Base-by-base conservation (phyloP, 1,284 basidiomycete species). In the Leccinum huronense region DNA sequence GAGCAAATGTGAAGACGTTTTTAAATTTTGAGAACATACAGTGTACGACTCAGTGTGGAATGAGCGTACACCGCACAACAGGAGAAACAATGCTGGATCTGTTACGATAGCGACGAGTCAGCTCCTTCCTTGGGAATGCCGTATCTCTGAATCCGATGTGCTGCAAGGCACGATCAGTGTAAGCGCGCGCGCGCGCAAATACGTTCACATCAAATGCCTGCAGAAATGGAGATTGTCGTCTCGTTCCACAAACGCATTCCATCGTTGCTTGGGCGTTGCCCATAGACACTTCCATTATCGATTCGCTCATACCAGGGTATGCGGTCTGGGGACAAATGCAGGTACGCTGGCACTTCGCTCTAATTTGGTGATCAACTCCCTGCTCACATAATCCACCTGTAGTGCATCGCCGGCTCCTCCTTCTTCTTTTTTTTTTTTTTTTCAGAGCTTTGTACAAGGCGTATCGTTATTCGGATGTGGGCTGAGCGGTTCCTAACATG, bases 161-260 rank as follows among this genome's bases (percentile, higher is more conserved):
- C 23, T 77, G 87, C 83, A 27, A 66, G 91, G 91, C 34, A 86
- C 88, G n/a, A 91, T 93, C 61, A 88, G 86, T 67, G 90, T 91
- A 75, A 74, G 88, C 79, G 63, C 9, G 34, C 58, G 64, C 58
- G 57, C 64, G 58, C 64, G 60, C 40, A 70, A 91, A 86, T 86
- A 87, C 73, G 89, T 92, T 45, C 90, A 93, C 76, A 81, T 92
- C 61, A 84, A 85, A 68, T 93, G 91, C 71, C 80, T 93, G 11
- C 86, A 90, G 66, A 81, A 78, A 64, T 93, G 90, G 90, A 81
- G 91, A 62, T 85, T 80, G 54, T 79, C 81, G 0, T 87, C 89
- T 33, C 67, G 79, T 33, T 84, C 84, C 13, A 75, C 79, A 60
- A 83, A 80, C 63, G 86, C 88, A 9, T 92, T 90, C 23, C 23